A percentile compares a stretch with the other conserved stretches of the same genome.
phyloP scores from a whole-genome alignment of 768 basidiomycete species.

The Auricularia sp. region DNA sequence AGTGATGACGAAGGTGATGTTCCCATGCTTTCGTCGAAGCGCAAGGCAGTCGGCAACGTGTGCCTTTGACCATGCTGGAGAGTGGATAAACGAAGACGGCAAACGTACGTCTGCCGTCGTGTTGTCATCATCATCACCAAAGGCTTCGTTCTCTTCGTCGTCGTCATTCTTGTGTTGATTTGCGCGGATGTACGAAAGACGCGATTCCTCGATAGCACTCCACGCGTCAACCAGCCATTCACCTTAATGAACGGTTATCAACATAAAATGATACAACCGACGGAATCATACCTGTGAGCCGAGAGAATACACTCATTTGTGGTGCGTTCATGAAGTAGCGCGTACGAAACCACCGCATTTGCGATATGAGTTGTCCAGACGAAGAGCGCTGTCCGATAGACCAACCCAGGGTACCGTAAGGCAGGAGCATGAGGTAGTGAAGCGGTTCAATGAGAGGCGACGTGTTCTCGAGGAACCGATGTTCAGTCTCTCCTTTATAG shows the following conservation, averaged over 20 bases:
- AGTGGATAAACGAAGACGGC: constrained; percentile 2
- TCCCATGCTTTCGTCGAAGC: neutral
- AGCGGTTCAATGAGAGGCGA: neutral
- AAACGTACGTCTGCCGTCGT: neutral
- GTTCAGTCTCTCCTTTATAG: neutral
- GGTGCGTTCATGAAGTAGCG: neutral
- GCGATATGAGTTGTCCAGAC: neutral
- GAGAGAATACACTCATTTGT: neutral
- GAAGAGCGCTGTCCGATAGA: neutral
- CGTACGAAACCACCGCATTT: neutral
- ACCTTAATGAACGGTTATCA: neutral
- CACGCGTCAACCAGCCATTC: neutral
- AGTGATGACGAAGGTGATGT: constrained; percentile 8
- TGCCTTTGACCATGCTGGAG: neutral
- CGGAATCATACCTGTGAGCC: neutral
- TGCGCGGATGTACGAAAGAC: neutral
- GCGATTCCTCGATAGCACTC: neutral
- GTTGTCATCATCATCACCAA: neutral
- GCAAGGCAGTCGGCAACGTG: constrained; percentile 7
- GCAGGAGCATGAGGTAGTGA: neutral
- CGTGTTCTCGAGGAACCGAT: neutral
- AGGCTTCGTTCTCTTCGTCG: neutral
- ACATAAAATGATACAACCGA: no score
- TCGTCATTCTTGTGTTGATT: neutral
- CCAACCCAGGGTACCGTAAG: neutral